Base-by-base conservation (phyloP, 495 filamentous ascomycete genomes). In the Aspergillus biplanus region DNA sequence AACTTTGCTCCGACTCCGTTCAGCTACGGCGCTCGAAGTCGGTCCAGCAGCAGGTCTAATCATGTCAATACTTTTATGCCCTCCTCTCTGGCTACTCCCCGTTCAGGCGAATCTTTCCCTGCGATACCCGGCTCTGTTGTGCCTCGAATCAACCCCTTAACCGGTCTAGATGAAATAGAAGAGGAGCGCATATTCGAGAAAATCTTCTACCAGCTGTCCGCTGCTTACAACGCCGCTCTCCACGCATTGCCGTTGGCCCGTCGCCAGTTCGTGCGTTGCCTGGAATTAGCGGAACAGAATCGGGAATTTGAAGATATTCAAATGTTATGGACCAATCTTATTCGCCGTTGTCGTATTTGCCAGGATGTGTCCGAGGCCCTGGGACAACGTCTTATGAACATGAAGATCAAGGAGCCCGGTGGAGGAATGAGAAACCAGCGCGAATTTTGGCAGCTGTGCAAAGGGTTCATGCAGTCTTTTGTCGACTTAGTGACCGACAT, bases 401-500 rank as follows among this genome's bases (percentile, higher is more conserved):
- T 96, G 78, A 92, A 91, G 74, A 78, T 96, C 32, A 92, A 92
- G 67, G 92, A 97, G 62, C 90, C 89, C 8, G 88, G 85, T 33
- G 79, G 76, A 18, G 80, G 81, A 15, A 83, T 90, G 53, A 84
- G 92, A 33, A 92, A 88, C 37, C 88, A 92, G 64, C 81, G 84
- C 27, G 84, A 88, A 52, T 95, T 96, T 73, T 97, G 92, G 92
- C 85, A 85, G 59, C 81, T 92, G 32, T 93, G 89, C 80, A 90
- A 87, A 71, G 75, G 77, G 47, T 96, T 93, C 68, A 85, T 94
- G 72, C 75, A 89, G 74, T 84, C 90, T 15, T 95, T 92, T 77
- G 86, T 87, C 62, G 85, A 92, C 53, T 78, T 96, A 1, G 88
- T 89, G 12, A 83, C 82, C 46, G 87, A 88, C 64, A 86, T 93